A percentile compares a stretch with the other conserved stretches of the same genome.
phyloP scores from a whole-genome alignment of 2,329 filamentous ascomycete genomes.

The Knufia petricola region DNA sequence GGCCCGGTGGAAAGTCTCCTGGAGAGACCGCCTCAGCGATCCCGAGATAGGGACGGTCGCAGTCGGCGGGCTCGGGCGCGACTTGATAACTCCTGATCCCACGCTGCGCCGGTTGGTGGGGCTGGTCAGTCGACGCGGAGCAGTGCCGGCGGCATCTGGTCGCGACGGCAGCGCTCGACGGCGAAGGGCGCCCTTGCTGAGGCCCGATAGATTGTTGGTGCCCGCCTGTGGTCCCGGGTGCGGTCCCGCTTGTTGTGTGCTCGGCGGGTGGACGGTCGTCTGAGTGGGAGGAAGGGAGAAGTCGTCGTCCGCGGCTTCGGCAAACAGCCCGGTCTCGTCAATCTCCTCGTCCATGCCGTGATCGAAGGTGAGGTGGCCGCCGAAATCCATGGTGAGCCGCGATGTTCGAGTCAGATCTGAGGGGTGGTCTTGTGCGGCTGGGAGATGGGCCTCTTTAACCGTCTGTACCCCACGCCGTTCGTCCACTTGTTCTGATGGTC shows the following conservation, averaged over 20 bases:
- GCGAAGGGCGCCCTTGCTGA: slow-evolving; percentile 1
- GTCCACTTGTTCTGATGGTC: slow-evolving; percentile 1
- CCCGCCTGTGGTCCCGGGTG: slow-evolving; percentile 2
- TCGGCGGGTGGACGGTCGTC: slow-evolving; percentile 2
- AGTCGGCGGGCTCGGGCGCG: slow-evolving; percentile 1
- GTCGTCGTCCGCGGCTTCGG: not conserved
- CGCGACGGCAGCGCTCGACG: not conserved
- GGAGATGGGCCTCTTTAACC: slow-evolving; percentile 1
- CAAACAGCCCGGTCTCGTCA: slow-evolving; percentile 2
- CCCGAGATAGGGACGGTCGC: not conserved
- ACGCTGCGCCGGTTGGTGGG: not conserved
- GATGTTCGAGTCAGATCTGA: slow-evolving; percentile 2
- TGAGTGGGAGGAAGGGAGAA: slow-evolving; percentile 1
- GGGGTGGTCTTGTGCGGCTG: slow-evolving; percentile 2
- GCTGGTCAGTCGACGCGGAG: slow-evolving; percentile 2
- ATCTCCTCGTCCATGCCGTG: slow-evolving; percentile 2
- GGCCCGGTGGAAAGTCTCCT: slow-evolving; percentile 3
- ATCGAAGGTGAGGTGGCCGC: slow-evolving; percentile 3
- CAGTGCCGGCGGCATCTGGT: slow-evolving; percentile 1
- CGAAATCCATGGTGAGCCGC: slow-evolving; percentile 2
- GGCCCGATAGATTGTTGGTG: slow-evolving; percentile 1
- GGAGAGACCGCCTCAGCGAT: not conserved
- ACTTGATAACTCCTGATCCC: slow-evolving; percentile 1
- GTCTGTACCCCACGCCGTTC: slow-evolving; percentile 3
- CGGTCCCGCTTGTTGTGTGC: slow-evolving; percentile 3